These are phyloP conservation scores for Cytospora chrysosperma DNA, from an alignment of 2,329 filamentous ascomycete genomes.

Conservation along the genomic window DNA sequence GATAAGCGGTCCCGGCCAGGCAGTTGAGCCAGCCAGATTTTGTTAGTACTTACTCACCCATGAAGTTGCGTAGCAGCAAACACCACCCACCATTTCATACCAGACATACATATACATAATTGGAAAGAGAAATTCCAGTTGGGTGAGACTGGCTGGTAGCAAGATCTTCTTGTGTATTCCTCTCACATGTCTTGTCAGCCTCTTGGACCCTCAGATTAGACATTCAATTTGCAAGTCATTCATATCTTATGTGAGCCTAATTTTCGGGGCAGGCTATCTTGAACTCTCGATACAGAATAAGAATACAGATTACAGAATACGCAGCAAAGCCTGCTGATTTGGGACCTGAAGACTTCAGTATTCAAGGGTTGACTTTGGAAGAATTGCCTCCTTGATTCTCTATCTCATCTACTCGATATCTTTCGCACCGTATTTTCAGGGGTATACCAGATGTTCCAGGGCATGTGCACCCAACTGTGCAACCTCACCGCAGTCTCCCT, in stretches of 20 bases:
- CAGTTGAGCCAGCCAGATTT: too few relatives aligned
- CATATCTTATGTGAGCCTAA: too few relatives aligned
- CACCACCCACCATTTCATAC: background rate
- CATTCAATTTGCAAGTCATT: too few relatives aligned
- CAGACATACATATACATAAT: background rate
- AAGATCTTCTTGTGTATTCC: background rate
- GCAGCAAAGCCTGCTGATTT: too few relatives aligned
- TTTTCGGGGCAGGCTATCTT: too few relatives aligned
- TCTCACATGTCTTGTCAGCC: background rate
- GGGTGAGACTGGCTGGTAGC: background rate
- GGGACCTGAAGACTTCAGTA: too few relatives aligned
- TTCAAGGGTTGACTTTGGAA: background rate
- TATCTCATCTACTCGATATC: slow-evolving; percentile 11
- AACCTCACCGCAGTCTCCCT: too few relatives aligned
- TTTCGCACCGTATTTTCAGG: slow-evolving; percentile 10
- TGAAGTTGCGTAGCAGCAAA: background rate
- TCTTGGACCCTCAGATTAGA: background rate
- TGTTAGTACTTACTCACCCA: background rate
- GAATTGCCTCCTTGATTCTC: background rate
- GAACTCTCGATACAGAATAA: too few relatives aligned
- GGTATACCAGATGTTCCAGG: background rate
- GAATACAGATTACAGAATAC: too few relatives aligned
- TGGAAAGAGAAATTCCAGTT: background rate
- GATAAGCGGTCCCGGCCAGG: background rate
- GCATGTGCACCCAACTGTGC: too few relatives aligned